phyloP scores from a whole-genome alignment of 805 yeast species.

The Kazachstania psychrophila region DNA sequence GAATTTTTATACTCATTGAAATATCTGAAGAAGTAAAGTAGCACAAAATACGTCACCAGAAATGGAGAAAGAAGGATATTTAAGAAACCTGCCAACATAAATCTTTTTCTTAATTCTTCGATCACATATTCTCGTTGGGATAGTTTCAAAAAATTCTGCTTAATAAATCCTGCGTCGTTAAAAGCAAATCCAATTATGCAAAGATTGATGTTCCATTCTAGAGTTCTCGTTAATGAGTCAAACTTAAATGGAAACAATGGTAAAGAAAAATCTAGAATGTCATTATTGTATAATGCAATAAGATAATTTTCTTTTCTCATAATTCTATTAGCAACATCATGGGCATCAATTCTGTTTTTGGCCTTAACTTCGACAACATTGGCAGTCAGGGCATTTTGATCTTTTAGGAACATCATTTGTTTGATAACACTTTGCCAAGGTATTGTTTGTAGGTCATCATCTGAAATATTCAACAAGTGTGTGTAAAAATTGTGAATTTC shows the following conservation, averaged over 20 bases:
- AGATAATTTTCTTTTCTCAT: conserved; percentile 93
- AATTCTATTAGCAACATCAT: conserved; percentile 87
- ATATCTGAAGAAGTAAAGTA: conserved; percentile 79
- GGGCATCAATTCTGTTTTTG: conserved; percentile 75
- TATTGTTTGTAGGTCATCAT: conserved; percentile 82
- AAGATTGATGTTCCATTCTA: conserved; percentile 89
- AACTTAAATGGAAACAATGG: conserved; percentile 40
- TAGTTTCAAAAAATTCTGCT: conserved; percentile 61
- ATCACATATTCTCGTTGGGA: conserved; percentile 57
- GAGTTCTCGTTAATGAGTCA: conserved; percentile 61
- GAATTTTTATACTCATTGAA: conserved; percentile 87
- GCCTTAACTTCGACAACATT: conserved; percentile 52
- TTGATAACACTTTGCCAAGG: conserved; percentile 85
- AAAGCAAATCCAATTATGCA: conserved; percentile 83
- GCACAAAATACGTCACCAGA: conserved; percentile 69
- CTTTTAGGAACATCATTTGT: conserved; percentile 61
- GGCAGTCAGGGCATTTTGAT: conserved; percentile 58
- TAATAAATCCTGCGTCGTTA: conserved; percentile 72
- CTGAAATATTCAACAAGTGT: conserved; percentile 59
- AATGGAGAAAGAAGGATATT: conserved; percentile 80
- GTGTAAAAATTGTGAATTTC: conserved; percentile 74
- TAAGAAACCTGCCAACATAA: conserved; percentile 78
- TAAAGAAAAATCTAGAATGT: conserved; percentile 57
- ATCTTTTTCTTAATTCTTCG: conserved; percentile 64
- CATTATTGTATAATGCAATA: conserved; percentile 79